Conservation (phyloP, 352 stramenopile species). For the Pythium plurisporium region DNA sequence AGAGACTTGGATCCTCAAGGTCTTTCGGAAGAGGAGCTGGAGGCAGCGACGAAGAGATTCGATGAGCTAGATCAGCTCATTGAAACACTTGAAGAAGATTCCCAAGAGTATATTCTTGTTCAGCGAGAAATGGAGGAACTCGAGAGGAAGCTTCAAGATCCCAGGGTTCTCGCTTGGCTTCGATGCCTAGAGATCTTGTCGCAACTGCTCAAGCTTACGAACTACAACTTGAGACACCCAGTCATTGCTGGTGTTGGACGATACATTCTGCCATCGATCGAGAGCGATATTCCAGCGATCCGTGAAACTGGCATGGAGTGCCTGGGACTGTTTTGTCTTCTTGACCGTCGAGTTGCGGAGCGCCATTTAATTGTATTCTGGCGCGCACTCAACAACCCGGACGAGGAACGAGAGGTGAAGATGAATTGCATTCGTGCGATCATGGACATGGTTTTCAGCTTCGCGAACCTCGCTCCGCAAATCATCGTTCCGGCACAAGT, state of each 20-base stretch:
- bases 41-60: slow-evolving; percentile 47
- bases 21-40: slow-evolving; percentile 49
- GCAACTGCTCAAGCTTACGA: slow-evolving; percentile 69
- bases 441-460: slow-evolving; percentile 66
- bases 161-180: slow-evolving; percentile 59
- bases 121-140: slow-evolving; percentile 64
- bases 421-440: slow-evolving; percentile 71
- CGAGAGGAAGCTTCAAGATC: slow-evolving; percentile 66
- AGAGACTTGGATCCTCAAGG: slow-evolving; percentile 22
- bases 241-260: slow-evolving; percentile 60
- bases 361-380: slow-evolving; percentile 75
- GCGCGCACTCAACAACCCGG: slow-evolving; percentile 68
- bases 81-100: slow-evolving; percentile 52
- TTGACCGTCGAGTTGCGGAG: slow-evolving; percentile 66
- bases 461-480: slow-evolving; percentile 48
- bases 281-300: slow-evolving; percentile 68
- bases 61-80: slow-evolving; percentile 60
- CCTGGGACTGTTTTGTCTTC: slow-evolving; percentile 61
- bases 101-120: slow-evolving; percentile 50
- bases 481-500: slow-evolving; percentile 29
- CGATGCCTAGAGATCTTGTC: slow-evolving; percentile 71
- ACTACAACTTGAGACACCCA: slow-evolving; percentile 59
- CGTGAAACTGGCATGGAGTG: slow-evolving; percentile 72
- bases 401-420: slow-evolving; percentile 76
- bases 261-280: slow-evolving; percentile 74